Percentiles rank a stretch among this genome's conserved stretches.
Conservation (phyloP, 75 land plant species). For the Sequoiadendron giganteum region DNA sequence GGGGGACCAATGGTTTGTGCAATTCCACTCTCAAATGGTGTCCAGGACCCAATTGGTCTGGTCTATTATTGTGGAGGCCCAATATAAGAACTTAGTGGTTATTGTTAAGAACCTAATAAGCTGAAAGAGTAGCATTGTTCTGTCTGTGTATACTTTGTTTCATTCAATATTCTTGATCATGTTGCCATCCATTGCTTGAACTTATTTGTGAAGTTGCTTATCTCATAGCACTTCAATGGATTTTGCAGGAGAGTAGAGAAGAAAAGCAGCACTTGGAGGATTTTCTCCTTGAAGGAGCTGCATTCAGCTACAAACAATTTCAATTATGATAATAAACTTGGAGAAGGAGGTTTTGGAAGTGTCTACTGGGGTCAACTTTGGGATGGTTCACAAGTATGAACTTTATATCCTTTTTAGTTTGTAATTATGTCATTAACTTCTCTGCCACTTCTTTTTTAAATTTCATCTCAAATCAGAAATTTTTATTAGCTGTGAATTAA, state of each 20-base stretch:
- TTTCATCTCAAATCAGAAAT: neutral
- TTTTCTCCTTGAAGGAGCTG: constrained; percentile 66
- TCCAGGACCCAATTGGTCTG: neutral
- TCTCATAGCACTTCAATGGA: neutral
- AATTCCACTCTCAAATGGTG: neutral
- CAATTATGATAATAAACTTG: constrained; percentile 81
- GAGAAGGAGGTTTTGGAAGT: constrained; percentile 82
- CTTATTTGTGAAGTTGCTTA: neutral
- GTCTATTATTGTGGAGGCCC: neutral
- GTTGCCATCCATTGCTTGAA: neutral
- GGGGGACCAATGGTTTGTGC: neutral
- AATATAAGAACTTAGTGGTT: neutral
- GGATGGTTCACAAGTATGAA: constrained; percentile 62
- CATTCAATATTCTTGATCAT: neutral
- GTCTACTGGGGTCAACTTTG: constrained; percentile 77
- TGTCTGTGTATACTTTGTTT: neutral
- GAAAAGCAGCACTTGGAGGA: constrained; percentile 48
- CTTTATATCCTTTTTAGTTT: neutral
- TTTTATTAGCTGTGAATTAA: neutral
- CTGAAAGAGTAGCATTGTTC: neutral
- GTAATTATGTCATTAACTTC: neutral
- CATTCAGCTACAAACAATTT: constrained; percentile 78
- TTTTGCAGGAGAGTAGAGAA: constrained; percentile 16
- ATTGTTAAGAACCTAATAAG: neutral
- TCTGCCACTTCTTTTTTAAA: neutral